Percentiles rank a stretch among this genome's conserved stretches.
phyloP scores from a whole-genome alignment of 106 monocot genomes.

The Allium sativum region DNA sequence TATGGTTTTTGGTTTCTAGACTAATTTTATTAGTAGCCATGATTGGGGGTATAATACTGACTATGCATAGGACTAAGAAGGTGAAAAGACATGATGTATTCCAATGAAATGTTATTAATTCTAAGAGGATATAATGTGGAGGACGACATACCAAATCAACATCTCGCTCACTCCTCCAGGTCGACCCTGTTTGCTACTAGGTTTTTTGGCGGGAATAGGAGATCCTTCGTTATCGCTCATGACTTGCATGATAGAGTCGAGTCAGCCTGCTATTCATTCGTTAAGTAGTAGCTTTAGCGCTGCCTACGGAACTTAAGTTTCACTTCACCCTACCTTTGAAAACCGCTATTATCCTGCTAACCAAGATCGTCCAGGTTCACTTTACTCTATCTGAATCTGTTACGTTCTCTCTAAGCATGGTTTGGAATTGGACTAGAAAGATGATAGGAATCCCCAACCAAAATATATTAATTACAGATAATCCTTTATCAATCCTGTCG shows the following conservation, averaged over 20 bases:
- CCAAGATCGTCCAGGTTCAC: background rate
- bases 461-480: too few relatives aligned
- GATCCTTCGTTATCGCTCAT: conserved; percentile 3
- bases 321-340: background rate
- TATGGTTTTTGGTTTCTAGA: background rate
- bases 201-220: conserved; percentile 4
- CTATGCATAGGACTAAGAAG: conserved; percentile 23
- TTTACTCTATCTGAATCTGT: background rate
- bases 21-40: background rate
- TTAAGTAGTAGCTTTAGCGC: conserved; percentile 14
- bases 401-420: background rate
- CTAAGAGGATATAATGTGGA: too few relatives aligned
- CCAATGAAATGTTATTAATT: conserved; percentile 10
- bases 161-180: conserved; percentile 8
- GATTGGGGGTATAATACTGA: conserved; percentile 23
- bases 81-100: conserved; percentile 18
- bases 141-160: conserved; percentile 15
- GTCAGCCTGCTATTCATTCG: conserved; percentile 5
- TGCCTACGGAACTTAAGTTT: conserved; percentile 4
- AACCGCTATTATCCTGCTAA: conserved; percentile 6
- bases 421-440: background rate
- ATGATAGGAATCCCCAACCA: background rate
- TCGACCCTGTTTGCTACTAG: conserved; percentile 11
- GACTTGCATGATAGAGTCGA: conserved; percentile 3
- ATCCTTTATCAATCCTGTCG: background rate